A percentile compares a stretch with the other conserved stretches of the same genome.
Conservation (phyloP, 1,284 basidiomycete genomes). For the Ganoderma boninense region DNA sequence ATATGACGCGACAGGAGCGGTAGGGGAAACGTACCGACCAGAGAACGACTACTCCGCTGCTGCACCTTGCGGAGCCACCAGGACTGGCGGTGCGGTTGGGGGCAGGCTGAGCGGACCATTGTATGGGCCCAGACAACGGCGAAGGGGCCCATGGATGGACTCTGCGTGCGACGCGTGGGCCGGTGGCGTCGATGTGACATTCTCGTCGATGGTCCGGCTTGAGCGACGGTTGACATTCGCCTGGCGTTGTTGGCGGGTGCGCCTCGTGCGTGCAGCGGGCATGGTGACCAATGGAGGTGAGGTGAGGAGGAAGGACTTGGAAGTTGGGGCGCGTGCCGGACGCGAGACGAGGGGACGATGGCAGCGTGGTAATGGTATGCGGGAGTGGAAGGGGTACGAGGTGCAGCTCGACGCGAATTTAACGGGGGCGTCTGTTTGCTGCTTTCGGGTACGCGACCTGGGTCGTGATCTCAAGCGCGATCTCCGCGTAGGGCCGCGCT, state of each 20-base stretch:
- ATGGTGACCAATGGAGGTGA: neutral
- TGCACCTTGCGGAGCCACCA: neutral
- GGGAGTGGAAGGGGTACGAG: neutral
- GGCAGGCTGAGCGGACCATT: slow-evolving; percentile 2
- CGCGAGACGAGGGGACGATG: neutral
- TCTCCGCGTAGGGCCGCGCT: neutral
- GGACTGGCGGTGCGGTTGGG: neutral
- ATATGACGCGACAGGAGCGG: neutral
- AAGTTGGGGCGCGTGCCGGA: neutral
- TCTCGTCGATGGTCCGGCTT: neutral
- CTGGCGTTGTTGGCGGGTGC: neutral
- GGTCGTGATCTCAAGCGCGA: neutral
- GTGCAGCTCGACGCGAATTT: neutral
- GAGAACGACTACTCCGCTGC: neutral
- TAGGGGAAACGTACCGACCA: neutral
- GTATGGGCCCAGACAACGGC: neutral
- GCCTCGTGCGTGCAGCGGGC: neutral
- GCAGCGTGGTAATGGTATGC: neutral
- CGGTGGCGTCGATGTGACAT: neutral
- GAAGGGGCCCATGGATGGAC: neutral
- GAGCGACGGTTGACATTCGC: neutral
- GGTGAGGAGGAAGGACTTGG: neutral
- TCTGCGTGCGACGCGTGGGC: neutral
- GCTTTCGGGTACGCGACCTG: neutral
- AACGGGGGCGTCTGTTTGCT: slow-evolving; percentile 6